Evolutionary conservation across 768 basidiomycete species (phyloP).

Genomic region (Pholiota microspora): DNA sequence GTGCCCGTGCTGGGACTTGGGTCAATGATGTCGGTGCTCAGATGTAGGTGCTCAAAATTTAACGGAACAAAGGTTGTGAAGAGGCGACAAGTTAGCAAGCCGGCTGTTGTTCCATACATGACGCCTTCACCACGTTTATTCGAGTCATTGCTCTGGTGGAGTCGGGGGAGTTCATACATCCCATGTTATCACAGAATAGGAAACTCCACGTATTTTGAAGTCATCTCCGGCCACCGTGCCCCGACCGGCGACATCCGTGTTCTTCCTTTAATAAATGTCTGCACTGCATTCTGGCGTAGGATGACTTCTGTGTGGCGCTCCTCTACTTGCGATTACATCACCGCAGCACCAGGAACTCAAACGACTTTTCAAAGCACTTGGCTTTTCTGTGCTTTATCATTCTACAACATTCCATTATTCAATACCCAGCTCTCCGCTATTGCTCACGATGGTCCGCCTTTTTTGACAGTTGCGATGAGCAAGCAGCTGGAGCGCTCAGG

Average conservation of each 20-base stretch:
- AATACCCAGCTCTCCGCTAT: too few species aligned
- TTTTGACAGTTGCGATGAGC: not conserved
- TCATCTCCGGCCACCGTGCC: not conserved
- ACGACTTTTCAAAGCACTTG: too few species aligned
- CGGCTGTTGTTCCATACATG: not conserved
- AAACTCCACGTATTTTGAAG: too few species aligned
- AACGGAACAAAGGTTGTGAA: not conserved
- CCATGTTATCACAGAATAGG: too few species aligned
- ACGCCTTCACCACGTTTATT: not conserved
- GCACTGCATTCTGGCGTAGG: not conserved
- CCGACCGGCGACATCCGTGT: not conserved
- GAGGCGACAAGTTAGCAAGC: not conserved
- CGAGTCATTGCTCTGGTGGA: not conserved
- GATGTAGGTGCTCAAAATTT: not conserved
- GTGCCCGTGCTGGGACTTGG: not conserved
- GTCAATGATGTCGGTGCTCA: conserved; percentile 1
- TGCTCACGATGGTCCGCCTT: not conserved
- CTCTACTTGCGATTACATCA: not conserved
- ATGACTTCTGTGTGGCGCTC: not conserved
- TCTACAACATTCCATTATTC: too few species aligned
- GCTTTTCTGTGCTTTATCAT: too few species aligned
- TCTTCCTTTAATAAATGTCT: not conserved
- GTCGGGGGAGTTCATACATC: not conserved
- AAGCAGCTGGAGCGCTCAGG: not conserved
- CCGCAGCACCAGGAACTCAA: not conserved